Base-by-base conservation (phyloP, 208 protist species). In the Leishmania braziliensis region DNA sequence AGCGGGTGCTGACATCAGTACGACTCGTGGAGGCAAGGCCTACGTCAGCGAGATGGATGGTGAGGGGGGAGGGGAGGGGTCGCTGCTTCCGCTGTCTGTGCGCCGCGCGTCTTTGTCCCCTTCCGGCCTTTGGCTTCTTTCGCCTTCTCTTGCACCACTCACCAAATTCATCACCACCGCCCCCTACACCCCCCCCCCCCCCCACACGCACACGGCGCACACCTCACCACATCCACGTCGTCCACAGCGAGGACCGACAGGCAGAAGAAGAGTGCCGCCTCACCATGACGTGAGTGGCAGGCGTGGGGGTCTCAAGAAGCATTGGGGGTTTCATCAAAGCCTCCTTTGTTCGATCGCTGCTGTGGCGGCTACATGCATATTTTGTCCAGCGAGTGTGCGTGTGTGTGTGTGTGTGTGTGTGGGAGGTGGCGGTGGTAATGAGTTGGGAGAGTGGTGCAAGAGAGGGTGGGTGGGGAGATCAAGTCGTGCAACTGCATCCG, bases 401-500 rank as follows among this genome's bases (percentile, higher is more conserved):
- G 14, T 16, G 56, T 10, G 43, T 81, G 53, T 66, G 48, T 74
- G 78, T 75, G 65, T 51, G 26, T 79, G n/a, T 69, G 14, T 68
- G 18, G 20, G 36, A 26, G 36, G 16, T 12, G 51, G 26, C 20
- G n/a, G 75, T 78, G 69, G 69, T 62, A 39, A 39, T 39, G 36
- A 2, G 36, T 39, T 39, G 36, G 36, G 36, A 39, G 56, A 62
- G 23, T 8, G 56, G 23, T 12, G 56, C 60, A 66, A 26, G n/a
- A 36, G 60, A n/a, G 29, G n/a, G 8, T 14, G 46, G 71, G 68
- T 18, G 46, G 36, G 12, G 33, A 12, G 54, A 62, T 36, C n/a
- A 78, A 46, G 71, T 43, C 33, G 16, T 14, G 39, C 66, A 6
- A 6, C 36, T 71, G 66, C 10, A 29, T 43, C 1, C 26, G 29